These are phyloP conservation scores for Coemansia sp. DNA, from an alignment of 192 early-diverging fungal genomes.

Conservation along the genomic window DNA sequence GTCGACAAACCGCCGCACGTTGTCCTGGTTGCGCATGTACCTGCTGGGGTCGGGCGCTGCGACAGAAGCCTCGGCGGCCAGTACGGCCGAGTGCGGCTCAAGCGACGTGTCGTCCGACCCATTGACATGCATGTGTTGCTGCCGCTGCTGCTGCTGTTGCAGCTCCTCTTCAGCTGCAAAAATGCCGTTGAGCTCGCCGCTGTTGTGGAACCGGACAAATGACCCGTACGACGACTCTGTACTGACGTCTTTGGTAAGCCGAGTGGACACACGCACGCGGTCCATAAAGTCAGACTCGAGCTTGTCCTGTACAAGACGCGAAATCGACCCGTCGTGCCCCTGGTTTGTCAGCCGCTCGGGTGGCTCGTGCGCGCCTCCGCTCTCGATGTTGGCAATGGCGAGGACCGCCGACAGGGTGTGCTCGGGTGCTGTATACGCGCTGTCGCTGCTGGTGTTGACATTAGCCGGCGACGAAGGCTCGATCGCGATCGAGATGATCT, in stretches of 20 bases:
- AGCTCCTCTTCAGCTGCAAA: conserved; percentile 8
- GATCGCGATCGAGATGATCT: background rate
- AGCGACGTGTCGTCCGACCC: background rate
- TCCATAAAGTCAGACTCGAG: conserved; percentile 34
- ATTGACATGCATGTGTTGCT: background rate
- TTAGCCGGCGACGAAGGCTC: conserved; percentile 5
- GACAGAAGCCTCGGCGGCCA: background rate
- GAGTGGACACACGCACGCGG: conserved; percentile 41
- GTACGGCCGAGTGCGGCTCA: conserved; percentile 11
- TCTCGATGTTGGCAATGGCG: background rate
- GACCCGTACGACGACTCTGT: conserved; percentile 50
- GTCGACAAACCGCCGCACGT: conserved; percentile 41
- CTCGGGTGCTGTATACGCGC: conserved; percentile 6
- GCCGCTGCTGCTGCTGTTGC: background rate
- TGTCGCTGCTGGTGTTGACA: conserved; percentile 23
- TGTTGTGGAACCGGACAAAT: conserved; percentile 52
- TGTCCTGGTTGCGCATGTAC: conserved; percentile 38
- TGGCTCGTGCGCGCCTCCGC: background rate
- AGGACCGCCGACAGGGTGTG: background rate
- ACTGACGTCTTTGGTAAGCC: conserved; percentile 26
- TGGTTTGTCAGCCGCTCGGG: conserved; percentile 28
- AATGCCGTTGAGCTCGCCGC: conserved; percentile 51
- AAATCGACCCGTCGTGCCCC: conserved; percentile 46
- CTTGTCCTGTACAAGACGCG: conserved; percentile 38
- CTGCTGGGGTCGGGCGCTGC: background rate